Base-by-base conservation (phyloP, 2,329 filamentous ascomycete species). In the Sporothrix protearum region DNA sequence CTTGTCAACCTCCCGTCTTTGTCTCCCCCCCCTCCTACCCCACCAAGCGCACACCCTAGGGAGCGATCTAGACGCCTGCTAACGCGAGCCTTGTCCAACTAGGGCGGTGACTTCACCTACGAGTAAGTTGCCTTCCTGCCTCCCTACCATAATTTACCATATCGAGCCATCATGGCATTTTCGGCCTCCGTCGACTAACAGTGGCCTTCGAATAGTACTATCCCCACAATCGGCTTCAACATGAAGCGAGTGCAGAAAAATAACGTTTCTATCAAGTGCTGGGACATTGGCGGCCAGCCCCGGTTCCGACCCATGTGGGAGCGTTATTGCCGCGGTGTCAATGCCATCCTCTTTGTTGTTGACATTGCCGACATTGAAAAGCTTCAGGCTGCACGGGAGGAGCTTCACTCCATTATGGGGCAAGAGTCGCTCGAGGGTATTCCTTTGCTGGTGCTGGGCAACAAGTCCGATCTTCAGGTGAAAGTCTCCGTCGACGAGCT, bases 261-360 rank as follows among this genome's bases (percentile, higher is more conserved):
- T 77, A 95, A 98, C 88, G 96, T 99, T 80, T 97, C 96, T 77
- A 86, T 99, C 78, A 98, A 98, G 83, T 99, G 96, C 83, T 99
- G 96, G 96, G 96, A 99, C 84, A 89, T 99, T 75, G 96, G 96
- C 77, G 96, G 96, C 70, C 96, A 99, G 83, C 95, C 96, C 77
- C 89, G 95, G 76, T 99, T 98, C 84, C 92, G 96, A 78, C 92
- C 93, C 76, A 99, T 99, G 96, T 99, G 96, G 96, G 96, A 99
- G 85, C 88, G 96, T 79, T 99, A 99, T 82, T 98, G 96, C 83
- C 93, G 94, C 75, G 96, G 94, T 69, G 96, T 98, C 76, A 97
- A 97, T 83, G 95, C 95, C 76, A 97, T 99, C 77, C 92, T 99
- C 76, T 99, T 97, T 83, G 97, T 99, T 80, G 94, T 98, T 78